Base-by-base conservation (phyloP, 345 rosid genomes). In the Theobroma cacao region DNA sequence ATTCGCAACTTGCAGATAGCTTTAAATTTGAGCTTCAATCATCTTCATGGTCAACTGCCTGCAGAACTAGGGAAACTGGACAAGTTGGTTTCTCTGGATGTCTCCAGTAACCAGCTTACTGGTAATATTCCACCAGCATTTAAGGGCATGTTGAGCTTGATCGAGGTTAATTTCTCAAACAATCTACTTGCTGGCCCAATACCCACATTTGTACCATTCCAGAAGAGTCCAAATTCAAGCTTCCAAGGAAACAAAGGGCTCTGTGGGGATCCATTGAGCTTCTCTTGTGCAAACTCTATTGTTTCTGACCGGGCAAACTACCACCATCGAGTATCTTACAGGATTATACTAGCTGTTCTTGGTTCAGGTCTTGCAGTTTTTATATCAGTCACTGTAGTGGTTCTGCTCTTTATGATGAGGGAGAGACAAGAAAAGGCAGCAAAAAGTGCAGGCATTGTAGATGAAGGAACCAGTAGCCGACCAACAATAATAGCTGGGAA, bases 311-410 rank as follows among this genome's bases (percentile, higher is more conserved):
- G 72, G 56, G 80, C 83, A 65, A 86, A 82, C 75, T 88, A 87
- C 85, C 94, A 83, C 80, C 99, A 90, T 83, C 88, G 78, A 84
- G 98, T 93, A 79, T 95, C 98, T 69, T 93, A 91, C 88, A 87
- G 89, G 86, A 85, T 90, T 77, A 89, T 95, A 76, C 84, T 93
- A 68, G 94, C 93, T 43, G 97, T 96, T 43, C 85, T 96, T 53
- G 98, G 99, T 74, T 96, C 98, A 14, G 97, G 98, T 70, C 80
- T 94, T 79, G 91, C 98, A 1, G 98, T 96, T 36, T 96, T 96
- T 80, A 81, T 86, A 63, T 90, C 98, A 0, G 97, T 96, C 78
- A 90, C 95, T 47, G 70, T 92, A 36, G 95, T 96, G 78, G 97
- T 96, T 83, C 79, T 94, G 53, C 90, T 96, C 77, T 93, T 92